A percentile compares a stretch with the other conserved stretches of the same genome.
phyloP scores from a whole-genome alignment of 306 rosid genomes.

The Gynostemma pentaphyllum region DNA sequence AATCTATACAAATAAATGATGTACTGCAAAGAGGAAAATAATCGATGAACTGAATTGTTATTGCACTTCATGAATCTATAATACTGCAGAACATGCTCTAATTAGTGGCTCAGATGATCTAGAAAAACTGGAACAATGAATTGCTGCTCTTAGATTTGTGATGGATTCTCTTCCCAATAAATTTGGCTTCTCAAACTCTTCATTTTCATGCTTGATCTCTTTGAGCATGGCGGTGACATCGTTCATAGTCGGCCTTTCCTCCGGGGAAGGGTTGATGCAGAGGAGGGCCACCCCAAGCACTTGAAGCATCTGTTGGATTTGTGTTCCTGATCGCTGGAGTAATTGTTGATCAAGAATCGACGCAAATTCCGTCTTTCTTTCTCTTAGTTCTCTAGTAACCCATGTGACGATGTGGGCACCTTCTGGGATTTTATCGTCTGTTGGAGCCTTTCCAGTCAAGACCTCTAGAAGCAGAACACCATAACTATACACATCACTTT shows the following conservation, averaged over 20 bases:
- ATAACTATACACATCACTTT: slow-evolving; percentile 89
- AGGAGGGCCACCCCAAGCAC: slow-evolving; percentile 87
- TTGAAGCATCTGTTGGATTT: slow-evolving; percentile 84
- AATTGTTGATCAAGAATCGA: slow-evolving; percentile 68
- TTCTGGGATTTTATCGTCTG: slow-evolving; percentile 59
- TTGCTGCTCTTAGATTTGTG: slow-evolving; percentile 41
- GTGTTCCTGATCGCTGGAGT: slow-evolving; percentile 59
- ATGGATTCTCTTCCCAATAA: slow-evolving; percentile 32
- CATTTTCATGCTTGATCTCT: slow-evolving; percentile 59
- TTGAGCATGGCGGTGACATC: slow-evolving; percentile 86
- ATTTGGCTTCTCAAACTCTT: slow-evolving; percentile 52
- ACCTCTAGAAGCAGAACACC: slow-evolving; percentile 83
- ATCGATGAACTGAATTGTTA: slow-evolving; percentile 16
- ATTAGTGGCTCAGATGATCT: slow-evolving; percentile 75
- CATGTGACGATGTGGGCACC: slow-evolving; percentile 65
- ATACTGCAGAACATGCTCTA: slow-evolving; percentile 41
- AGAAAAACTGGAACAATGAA: slow-evolving; percentile 81
- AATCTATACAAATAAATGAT: slow-evolving; percentile 36
- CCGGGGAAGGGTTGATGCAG: slow-evolving; percentile 66
- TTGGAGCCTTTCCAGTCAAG: slow-evolving; percentile 73
- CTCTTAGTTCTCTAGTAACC: slow-evolving; percentile 56
- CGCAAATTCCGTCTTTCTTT: slow-evolving; percentile 38
- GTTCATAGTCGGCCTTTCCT: slow-evolving; percentile 82
- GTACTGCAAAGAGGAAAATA: slow-evolving; percentile 16
- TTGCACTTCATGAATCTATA: slow-evolving; percentile 20